Conservation (phyloP, 345 rosid species). For the Camelina neglecta region DNA sequence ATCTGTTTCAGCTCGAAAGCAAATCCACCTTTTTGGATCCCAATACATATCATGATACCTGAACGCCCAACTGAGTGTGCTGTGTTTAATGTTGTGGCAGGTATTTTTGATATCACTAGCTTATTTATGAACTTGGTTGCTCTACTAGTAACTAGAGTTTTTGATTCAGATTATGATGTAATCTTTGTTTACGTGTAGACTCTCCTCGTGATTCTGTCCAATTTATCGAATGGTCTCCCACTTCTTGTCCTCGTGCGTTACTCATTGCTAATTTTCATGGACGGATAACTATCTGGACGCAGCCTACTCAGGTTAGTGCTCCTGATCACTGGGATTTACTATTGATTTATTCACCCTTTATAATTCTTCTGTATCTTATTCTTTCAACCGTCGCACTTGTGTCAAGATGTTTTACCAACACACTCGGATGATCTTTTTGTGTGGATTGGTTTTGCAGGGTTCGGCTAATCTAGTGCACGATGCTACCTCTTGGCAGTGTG, state of each 20-base stretch:
- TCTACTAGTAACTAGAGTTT: neutral
- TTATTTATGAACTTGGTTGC: neutral
- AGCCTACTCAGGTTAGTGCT: slow-evolving; percentile 80
- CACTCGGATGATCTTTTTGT: slow-evolving; percentile 1
- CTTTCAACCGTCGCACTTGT: neutral
- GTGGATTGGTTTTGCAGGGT: slow-evolving; percentile 60
- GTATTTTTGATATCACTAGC: slow-evolving; percentile 46
- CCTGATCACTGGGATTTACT: neutral
- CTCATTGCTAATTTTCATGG: slow-evolving; percentile 96
- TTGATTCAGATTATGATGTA: neutral
- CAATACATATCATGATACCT: slow-evolving; percentile 91
- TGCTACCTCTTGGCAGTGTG: slow-evolving; percentile 96
- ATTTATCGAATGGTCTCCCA: slow-evolving; percentile 98
- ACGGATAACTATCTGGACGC: slow-evolving; percentile 96
- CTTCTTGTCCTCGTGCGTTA: slow-evolving; percentile 92
- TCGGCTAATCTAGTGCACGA: slow-evolving; percentile 81
- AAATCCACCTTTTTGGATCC: slow-evolving; percentile 96
- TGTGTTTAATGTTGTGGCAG: slow-evolving; percentile 93
- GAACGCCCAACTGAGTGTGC: slow-evolving; percentile 97
- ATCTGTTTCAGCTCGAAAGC: slow-evolving; percentile 72
- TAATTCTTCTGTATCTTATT: neutral
- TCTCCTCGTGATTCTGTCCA: slow-evolving; percentile 99
- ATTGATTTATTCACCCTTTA: too few species aligned
- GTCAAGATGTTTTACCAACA: neutral
- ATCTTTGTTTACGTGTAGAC: slow-evolving; percentile 56